Conservation (phyloP, 2,329 filamentous ascomycete species). For the Xylaria polymorpha region DNA sequence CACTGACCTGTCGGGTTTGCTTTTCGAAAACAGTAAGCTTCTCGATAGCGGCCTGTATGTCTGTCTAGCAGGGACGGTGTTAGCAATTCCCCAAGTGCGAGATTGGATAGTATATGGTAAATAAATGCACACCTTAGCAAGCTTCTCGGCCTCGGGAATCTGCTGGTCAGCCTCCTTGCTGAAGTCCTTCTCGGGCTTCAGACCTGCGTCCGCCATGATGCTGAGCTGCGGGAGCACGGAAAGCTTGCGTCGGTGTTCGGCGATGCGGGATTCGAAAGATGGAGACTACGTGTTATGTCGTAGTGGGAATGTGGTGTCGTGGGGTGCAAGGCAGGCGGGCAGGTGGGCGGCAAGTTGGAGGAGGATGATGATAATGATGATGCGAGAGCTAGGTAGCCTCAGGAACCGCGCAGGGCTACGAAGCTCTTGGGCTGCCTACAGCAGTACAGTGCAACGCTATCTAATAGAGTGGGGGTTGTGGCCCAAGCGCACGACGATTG, state of each 20-base stretch:
- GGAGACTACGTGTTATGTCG: not conserved
- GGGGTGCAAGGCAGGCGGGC: not conserved
- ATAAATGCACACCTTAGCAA: constrained; percentile 75
- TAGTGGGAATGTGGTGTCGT: constrained; percentile 2
- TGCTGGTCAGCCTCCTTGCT: constrained; percentile 93
- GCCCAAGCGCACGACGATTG: constrained; percentile 3
- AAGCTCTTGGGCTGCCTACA: constrained; percentile 41
- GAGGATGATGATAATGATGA: constrained; percentile 35
- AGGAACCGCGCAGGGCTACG: constrained; percentile 36
- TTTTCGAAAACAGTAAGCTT: constrained; percentile 94
- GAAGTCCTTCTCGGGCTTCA: constrained; percentile 99
- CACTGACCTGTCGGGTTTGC: constrained; percentile 87
- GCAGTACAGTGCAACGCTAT: not conserved
- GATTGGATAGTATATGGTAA: constrained; percentile 19
- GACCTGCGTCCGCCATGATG: constrained; percentile 81
- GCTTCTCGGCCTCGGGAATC: constrained; percentile 88
- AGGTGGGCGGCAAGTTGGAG: constrained; percentile 2
- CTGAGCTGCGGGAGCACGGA: not conserved
- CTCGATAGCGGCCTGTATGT: constrained; percentile 89
- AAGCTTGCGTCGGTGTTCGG: not conserved
- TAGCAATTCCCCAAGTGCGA: constrained; percentile 9
- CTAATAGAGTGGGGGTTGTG: not conserved
- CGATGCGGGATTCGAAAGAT: not conserved
- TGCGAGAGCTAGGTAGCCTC: constrained; percentile 30
- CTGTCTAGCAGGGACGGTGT: constrained; percentile 62